phyloP scores from a whole-genome alignment of 306 rosid genomes.

The Hippophae gyantsensis region DNA sequence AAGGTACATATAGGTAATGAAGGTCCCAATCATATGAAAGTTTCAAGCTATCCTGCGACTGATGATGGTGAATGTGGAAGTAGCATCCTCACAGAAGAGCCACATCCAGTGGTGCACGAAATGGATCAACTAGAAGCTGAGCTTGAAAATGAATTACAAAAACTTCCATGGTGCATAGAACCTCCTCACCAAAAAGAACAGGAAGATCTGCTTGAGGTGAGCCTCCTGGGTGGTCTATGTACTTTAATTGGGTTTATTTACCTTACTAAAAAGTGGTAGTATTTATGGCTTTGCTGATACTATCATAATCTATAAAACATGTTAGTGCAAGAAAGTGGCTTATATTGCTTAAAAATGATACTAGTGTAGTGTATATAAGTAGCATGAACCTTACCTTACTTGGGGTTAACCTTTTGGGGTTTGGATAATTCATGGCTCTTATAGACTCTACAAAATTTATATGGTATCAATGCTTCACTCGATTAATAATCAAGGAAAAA shows the following conservation, averaged over 20 bases:
- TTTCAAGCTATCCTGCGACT: constrained; percentile 17
- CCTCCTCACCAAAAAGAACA: constrained; percentile 24
- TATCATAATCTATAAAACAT: too few species aligned
- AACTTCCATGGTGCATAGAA: constrained; percentile 54
- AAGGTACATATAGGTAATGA: constrained; percentile 12
- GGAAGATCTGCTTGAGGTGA: constrained; percentile 35
- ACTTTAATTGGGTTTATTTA: constrained; percentile 5
- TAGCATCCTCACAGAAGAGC: constrained; percentile 68
- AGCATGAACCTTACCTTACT: too few species aligned
- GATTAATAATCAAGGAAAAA: too few species aligned
- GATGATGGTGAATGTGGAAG: constrained; percentile 49
- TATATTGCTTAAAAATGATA: too few species aligned
- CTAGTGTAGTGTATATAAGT: too few species aligned
- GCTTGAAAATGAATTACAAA: constrained; percentile 59
- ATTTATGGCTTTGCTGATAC: too few species aligned
- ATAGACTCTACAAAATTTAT: too few species aligned
- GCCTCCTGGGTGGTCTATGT: constrained; percentile 5
- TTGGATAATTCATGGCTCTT: too few species aligned
- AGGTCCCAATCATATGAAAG: constrained; percentile 12
- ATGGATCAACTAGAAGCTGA: constrained; percentile 71
- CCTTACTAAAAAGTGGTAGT: neutral
- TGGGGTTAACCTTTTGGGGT: too few species aligned
- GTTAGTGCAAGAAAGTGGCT: too few species aligned
- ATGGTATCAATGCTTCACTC: too few species aligned
- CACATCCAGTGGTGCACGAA: constrained; percentile 28